Percentiles rank a stretch among this genome's conserved stretches.
phyloP scores from a whole-genome alignment of 129 eudicot species.

The Tanacetum coccineum region DNA sequence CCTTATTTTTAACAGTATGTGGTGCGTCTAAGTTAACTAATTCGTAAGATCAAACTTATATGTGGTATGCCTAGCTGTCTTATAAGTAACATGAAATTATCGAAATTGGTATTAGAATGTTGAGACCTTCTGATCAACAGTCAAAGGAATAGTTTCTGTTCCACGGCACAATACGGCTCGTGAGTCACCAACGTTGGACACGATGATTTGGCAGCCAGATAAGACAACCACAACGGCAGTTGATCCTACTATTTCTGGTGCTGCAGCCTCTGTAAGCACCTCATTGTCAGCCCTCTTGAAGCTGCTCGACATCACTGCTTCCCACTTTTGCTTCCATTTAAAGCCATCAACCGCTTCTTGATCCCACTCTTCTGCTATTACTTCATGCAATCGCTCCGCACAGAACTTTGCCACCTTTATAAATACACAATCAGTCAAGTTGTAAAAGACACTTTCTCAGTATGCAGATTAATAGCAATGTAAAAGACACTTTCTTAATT shows the following conservation, averaged over 20 bases:
- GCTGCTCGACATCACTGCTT: conserved; percentile 49
- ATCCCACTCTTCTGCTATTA: conserved; percentile 63
- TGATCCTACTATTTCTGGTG: conserved; percentile 77
- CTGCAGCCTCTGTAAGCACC: conserved; percentile 46
- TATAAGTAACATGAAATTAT: background rate
- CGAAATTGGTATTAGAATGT: conserved; percentile 1
- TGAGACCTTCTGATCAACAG: conserved; percentile 80
- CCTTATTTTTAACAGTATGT: too few relatives aligned
- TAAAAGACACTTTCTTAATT: too few relatives aligned
- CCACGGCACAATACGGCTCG: conserved; percentile 79
- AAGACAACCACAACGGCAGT: conserved; percentile 70
- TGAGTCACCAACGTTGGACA: conserved; percentile 80
- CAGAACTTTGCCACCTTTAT: conserved; percentile 70
- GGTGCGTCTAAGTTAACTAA: too few relatives aligned
- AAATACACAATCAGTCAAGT: background rate
- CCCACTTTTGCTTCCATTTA: conserved; percentile 65
- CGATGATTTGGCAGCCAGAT: conserved; percentile 69
- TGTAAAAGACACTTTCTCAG: background rate
- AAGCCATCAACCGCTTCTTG: conserved; percentile 31
- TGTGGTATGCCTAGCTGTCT: too few relatives aligned
- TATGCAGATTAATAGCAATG: too few relatives aligned
- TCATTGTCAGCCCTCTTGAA: conserved; percentile 64
- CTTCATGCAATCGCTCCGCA: conserved; percentile 65
- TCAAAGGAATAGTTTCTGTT: conserved; percentile 61
- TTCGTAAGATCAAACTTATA: too few relatives aligned